phyloP scores from a whole-genome alignment of 768 basidiomycete species.

The Kwoniella botswanensis region DNA sequence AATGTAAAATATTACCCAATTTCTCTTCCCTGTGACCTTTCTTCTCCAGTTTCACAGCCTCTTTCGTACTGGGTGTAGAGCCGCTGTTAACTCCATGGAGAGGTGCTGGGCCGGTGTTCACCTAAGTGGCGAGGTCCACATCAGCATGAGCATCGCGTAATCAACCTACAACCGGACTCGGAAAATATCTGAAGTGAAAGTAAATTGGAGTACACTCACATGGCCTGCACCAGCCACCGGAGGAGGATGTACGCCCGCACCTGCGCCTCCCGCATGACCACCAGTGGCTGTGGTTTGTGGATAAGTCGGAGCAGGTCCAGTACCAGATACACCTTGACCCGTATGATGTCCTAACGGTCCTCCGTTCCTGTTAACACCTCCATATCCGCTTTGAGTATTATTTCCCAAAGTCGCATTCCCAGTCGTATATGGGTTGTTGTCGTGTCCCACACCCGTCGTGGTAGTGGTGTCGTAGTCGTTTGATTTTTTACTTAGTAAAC shows the following conservation, averaged over 20 bases:
- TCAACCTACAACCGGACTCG: too few relatives aligned
- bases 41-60: slow-evolving; percentile 24
- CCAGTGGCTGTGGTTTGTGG: neutral
- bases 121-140: neutral
- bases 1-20: slow-evolving; percentile 25
- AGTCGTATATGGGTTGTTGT: slow-evolving; percentile 13
- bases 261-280: neutral
- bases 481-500: slow-evolving; percentile 7
- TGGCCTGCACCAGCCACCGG: slow-evolving; percentile 9
- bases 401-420: slow-evolving; percentile 11
- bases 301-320: neutral
- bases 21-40: slow-evolving; percentile 32
- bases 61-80: slow-evolving; percentile 17
- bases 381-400: neutral
- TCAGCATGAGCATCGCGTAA: too few relatives aligned
- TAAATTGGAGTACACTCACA: slow-evolving; percentile 1
- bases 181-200: too few relatives aligned
- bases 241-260: neutral
- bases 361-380: slow-evolving; percentile 1
- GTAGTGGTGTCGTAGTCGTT: slow-evolving; percentile 12
- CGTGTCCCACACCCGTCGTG: neutral
- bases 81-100: slow-evolving; percentile 15
- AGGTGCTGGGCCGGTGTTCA: slow-evolving; percentile 25
- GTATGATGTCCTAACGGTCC: slow-evolving; percentile 2
- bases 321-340: slow-evolving; percentile 11